Conservation (phyloP, 1,284 basidiomycete species). For the Ceratobasidium theobromae region DNA sequence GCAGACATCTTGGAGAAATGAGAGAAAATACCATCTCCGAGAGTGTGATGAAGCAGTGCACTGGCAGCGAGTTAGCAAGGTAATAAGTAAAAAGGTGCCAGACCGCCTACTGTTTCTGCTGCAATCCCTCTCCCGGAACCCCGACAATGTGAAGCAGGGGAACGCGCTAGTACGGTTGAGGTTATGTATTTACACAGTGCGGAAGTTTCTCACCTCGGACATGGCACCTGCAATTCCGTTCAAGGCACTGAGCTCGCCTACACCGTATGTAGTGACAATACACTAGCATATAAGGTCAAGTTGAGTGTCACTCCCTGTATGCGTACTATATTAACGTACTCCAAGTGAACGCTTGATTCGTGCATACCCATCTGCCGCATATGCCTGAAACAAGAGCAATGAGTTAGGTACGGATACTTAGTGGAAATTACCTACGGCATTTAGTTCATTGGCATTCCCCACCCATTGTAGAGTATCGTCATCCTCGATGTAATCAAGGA, state of each 20-base stretch:
- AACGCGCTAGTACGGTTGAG: slow-evolving; percentile 76
- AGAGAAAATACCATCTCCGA: slow-evolving; percentile 64
- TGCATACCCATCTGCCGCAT: slow-evolving; percentile 95
- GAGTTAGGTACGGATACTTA: slow-evolving; percentile 4
- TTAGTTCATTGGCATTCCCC: slow-evolving; percentile 88
- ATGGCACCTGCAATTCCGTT: slow-evolving; percentile 68
- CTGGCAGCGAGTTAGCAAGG: slow-evolving; percentile 43
- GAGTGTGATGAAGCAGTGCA: slow-evolving; percentile 80
- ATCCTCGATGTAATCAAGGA: slow-evolving; percentile 80
- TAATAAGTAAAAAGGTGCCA: neutral
- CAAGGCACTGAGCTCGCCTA: slow-evolving; percentile 83
- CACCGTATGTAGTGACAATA: slow-evolving; percentile 70
- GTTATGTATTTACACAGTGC: neutral
- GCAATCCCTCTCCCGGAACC: slow-evolving; percentile 73
- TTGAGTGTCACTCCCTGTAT: neutral
- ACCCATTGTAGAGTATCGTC: slow-evolving; percentile 81
- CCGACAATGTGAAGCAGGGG: slow-evolving; percentile 93
- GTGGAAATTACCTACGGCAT: slow-evolving; percentile 50
- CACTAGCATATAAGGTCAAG: slow-evolving; percentile 5
- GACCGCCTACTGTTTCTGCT: slow-evolving; percentile 49
- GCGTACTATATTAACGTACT: neutral
- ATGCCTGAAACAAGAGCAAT: slow-evolving; percentile 52
- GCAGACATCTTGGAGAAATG: slow-evolving; percentile 25
- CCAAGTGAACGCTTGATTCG: slow-evolving; percentile 63
- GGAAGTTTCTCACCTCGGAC: neutral